Conservation (phyloP, 345 rosid genomes). For the Arabis alpina region DNA sequence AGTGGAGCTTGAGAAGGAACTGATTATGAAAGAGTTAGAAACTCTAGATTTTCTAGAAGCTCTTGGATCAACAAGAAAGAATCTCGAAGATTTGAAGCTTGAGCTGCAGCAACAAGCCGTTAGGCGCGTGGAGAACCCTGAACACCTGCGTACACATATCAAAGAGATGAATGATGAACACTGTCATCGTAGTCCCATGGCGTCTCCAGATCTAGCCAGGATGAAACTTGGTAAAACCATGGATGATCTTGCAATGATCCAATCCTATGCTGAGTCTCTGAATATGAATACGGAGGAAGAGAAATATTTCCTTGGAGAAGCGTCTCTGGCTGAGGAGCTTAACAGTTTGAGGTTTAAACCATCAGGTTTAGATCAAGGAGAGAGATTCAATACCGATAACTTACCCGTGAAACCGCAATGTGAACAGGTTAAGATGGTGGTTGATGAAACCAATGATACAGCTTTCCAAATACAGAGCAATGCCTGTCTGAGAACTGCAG, state of each 20-base stretch:
- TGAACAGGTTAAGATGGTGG: slow-evolving; percentile 54
- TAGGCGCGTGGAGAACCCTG: slow-evolving; percentile 49
- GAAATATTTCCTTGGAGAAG: slow-evolving; percentile 55
- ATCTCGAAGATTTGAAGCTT: slow-evolving; percentile 78
- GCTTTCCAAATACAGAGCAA: slow-evolving; percentile 47
- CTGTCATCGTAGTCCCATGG: slow-evolving; percentile 33
- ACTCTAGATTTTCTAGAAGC: slow-evolving; percentile 92
- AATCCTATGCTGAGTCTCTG: slow-evolving; percentile 69
- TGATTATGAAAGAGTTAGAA: slow-evolving; percentile 90
- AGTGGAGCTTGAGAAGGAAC: slow-evolving; percentile 83
- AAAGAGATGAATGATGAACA: slow-evolving; percentile 63
- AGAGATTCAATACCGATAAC: slow-evolving; percentile 10
- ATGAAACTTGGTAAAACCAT: slow-evolving; percentile 82
- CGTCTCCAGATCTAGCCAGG: slow-evolving; percentile 76
- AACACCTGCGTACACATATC: slow-evolving; percentile 43
- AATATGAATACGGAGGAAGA: slow-evolving; percentile 69
- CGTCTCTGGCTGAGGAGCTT: slow-evolving; percentile 60
- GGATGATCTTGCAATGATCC: slow-evolving; percentile 73
- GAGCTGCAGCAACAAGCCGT: slow-evolving; percentile 73
- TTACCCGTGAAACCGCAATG: not conserved
- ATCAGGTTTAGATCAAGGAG: slow-evolving; percentile 15
- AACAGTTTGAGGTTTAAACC: slow-evolving; percentile 53
- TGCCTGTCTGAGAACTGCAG: slow-evolving; percentile 55
- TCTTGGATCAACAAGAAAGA: slow-evolving; percentile 73
- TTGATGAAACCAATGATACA: slow-evolving; percentile 45